A percentile compares a stretch with the other conserved stretches of the same genome.
Conservation (phyloP, 202 grass and related monocot species). For the Saccharum hybrid region DNA sequence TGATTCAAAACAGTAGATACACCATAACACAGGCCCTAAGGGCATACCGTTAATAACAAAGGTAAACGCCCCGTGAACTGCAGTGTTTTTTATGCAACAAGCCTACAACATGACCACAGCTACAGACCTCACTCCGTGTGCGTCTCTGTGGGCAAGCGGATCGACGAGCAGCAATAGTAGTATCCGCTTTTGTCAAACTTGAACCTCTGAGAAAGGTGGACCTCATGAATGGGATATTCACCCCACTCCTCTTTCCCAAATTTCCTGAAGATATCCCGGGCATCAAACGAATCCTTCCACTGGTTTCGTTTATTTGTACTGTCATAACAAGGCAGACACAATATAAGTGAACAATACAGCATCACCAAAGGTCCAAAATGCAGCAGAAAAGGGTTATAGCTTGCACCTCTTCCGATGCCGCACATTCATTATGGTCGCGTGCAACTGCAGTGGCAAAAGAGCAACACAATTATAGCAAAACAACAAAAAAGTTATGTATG, state of each 20-base stretch:
- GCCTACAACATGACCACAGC: not conserved
- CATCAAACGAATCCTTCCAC: constrained; percentile 74
- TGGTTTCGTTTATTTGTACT: constrained; percentile 48
- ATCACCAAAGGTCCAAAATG: not conserved
- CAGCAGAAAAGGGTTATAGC: not conserved
- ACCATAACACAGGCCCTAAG: not conserved
- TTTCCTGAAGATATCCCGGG: constrained; percentile 64
- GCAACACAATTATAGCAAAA: constrained; percentile 2
- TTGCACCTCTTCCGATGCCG: constrained; percentile 77
- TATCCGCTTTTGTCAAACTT: constrained; percentile 76
- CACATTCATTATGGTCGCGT: constrained; percentile 91
- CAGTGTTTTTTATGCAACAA: not conserved
- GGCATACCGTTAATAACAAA: not conserved
- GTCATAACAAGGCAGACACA: not conserved
- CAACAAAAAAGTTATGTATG: not conserved
- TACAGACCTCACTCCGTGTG: not conserved
- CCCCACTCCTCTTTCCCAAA: constrained; percentile 79
- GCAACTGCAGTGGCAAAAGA: constrained; percentile 58
- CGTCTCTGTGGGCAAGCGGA: constrained; percentile 55
- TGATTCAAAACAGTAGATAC: too few relatives aligned
- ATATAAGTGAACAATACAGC: not conserved
- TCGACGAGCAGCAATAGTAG: constrained; percentile 83
- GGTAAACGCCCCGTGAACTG: not conserved
- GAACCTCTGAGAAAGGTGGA: constrained; percentile 89
- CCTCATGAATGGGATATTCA: constrained; percentile 56